Evolutionary conservation across 345 rosid species (phyloP).

Genomic region (Euphorbia peplus): DNA sequence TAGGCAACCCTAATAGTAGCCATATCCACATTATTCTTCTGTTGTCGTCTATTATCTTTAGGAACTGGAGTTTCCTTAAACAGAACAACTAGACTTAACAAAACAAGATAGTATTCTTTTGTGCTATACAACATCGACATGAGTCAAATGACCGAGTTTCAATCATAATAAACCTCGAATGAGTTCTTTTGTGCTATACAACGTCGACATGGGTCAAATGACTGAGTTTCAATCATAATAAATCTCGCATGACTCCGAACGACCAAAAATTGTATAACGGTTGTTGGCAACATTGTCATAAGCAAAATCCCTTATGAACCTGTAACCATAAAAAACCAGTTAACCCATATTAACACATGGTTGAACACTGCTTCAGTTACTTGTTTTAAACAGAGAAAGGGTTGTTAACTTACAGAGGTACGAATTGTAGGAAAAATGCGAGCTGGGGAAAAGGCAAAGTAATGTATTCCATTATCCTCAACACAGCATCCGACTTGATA

Average conservation of each 20-base stretch:
- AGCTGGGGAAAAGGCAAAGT: constrained; percentile 85
- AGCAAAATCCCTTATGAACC: constrained; percentile 64
- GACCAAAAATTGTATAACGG: constrained; percentile 68
- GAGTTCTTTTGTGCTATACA: constrained; percentile 28
- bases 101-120: neutral
- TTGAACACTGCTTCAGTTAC: neutral
- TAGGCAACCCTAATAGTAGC: no score
- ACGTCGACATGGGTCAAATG: neutral
- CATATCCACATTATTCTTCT: no score
- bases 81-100: neutral
- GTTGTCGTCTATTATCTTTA: neutral
- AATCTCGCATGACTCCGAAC: constrained; percentile 80
- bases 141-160: neutral
- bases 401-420: constrained; percentile 57
- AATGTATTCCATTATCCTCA: constrained; percentile 82
- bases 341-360: neutral
- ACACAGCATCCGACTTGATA: constrained; percentile 80
- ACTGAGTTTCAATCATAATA: constrained; percentile 28
- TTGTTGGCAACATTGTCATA: constrained; percentile 79
- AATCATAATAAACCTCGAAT: constrained; percentile 58
- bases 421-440: constrained; percentile 58
- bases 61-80: neutral
- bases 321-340: constrained; percentile 18
- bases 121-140: constrained; percentile 5
- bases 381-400: neutral